These are phyloP conservation scores for Glonium stellatum DNA, from an alignment of 495 filamentous ascomycete species.

Conservation along the genomic window DNA sequence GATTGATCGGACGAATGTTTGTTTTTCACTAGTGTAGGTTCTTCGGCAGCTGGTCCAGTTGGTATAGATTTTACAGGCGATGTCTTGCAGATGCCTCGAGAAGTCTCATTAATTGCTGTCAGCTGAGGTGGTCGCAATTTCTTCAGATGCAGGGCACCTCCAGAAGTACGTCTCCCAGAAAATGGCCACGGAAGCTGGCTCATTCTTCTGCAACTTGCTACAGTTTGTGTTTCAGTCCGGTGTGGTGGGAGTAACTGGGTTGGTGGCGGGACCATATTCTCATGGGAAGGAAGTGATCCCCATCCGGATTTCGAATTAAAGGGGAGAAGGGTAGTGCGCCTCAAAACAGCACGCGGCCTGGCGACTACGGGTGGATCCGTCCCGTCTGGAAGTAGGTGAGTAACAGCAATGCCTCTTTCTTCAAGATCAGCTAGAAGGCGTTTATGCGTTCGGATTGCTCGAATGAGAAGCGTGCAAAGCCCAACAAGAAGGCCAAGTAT, in stretches of 20 bases:
- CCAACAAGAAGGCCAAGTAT: slow-evolving; percentile 15
- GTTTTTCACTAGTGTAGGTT: neutral
- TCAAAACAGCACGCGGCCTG: slow-evolving; percentile 18
- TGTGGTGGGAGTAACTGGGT: slow-evolving; percentile 8
- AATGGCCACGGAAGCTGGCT: slow-evolving; percentile 24
- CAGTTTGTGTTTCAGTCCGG: slow-evolving; percentile 2
- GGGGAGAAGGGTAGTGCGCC: slow-evolving; percentile 20
- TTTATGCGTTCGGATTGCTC: slow-evolving; percentile 16
- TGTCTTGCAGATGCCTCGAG: neutral
- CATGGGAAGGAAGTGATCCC: slow-evolving; percentile 15
- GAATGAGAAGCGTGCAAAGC: slow-evolving; percentile 10
- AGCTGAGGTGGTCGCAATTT: slow-evolving; percentile 13
- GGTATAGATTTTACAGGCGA: slow-evolving; percentile 12
- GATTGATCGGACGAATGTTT: slow-evolving; percentile 16
- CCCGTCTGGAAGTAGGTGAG: slow-evolving; percentile 2
- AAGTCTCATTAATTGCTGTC: slow-evolving; percentile 17
- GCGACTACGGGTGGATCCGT: slow-evolving; percentile 4
- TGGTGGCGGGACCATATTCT: slow-evolving; percentile 13
- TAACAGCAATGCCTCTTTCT: slow-evolving; percentile 18
- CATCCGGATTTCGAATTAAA: slow-evolving; percentile 26
- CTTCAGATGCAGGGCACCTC: slow-evolving; percentile 11
- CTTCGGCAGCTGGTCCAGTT: slow-evolving; percentile 1
- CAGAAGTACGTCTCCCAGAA: slow-evolving; percentile 13
- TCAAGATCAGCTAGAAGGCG: slow-evolving; percentile 19
- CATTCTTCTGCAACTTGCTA: slow-evolving; percentile 2